A percentile compares a stretch with the other conserved stretches of the same genome.
phyloP scores from a whole-genome alignment of 1,284 basidiomycete species.

The Sporisorium sorghi region DNA sequence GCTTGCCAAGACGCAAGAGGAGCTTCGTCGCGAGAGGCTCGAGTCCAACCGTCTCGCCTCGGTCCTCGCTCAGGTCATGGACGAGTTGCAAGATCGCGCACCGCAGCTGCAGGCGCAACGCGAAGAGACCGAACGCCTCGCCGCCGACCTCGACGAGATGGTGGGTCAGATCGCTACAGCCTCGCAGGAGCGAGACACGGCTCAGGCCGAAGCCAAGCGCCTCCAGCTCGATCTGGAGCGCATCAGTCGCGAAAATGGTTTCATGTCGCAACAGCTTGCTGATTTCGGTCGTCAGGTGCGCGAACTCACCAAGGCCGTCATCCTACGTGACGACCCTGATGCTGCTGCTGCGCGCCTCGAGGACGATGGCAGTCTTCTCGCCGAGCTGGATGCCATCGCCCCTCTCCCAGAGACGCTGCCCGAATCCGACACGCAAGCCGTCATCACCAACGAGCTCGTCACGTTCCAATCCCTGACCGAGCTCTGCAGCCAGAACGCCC shows the following conservation, averaged over 20 bases:
- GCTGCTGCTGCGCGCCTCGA: conserved; percentile 81
- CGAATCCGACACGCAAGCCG: conserved; percentile 70
- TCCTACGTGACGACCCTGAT: conserved; percentile 82
- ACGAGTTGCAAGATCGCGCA: conserved; percentile 63
- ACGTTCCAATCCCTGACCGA: conserved; percentile 84
- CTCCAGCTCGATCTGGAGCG: conserved; percentile 75
- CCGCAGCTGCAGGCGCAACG: conserved; percentile 65
- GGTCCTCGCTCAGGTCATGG: conserved; percentile 64
- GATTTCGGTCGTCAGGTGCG: conserved; percentile 90
- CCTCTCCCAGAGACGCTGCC: conserved; percentile 34
- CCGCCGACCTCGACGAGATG: conserved; percentile 55
- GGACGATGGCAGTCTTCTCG: conserved; percentile 71
- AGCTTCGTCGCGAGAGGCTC: conserved; percentile 78
- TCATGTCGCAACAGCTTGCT: conserved; percentile 77
- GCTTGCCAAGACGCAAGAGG: conserved; percentile 84
- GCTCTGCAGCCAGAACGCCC: conserved; percentile 90
- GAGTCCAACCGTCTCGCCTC: conserved; percentile 58
- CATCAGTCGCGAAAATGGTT: conserved; percentile 75
- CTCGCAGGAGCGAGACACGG: conserved; percentile 51
- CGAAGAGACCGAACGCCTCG: conserved; percentile 62
- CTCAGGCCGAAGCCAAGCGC: conserved; percentile 74
- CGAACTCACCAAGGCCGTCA: conserved; percentile 80
- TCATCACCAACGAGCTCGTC: conserved; percentile 90
- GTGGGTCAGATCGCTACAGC: conserved; percentile 45
- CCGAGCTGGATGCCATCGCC: conserved; percentile 57